Evolutionary conservation across 2,329 filamentous ascomycete species (phyloP), one percentile per base, ranked within the genome.

Genomic region (Fusarium fracticaudum): DNA sequence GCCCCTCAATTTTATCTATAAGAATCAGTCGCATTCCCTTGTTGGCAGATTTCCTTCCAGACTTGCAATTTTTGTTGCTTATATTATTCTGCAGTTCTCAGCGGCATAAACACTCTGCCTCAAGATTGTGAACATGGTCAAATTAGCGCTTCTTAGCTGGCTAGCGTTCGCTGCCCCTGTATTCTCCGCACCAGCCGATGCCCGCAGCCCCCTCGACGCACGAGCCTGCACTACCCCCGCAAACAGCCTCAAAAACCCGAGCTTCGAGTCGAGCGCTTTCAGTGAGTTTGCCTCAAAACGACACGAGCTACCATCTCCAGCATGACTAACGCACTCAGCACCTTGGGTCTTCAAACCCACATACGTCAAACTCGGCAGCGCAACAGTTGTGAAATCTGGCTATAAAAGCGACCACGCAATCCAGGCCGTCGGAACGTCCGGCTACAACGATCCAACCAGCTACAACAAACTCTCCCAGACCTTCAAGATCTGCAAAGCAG

Each of bases 31-130:
- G 1, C 1, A 11, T 6, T 37, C 15, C 15, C 10, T 9, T 5
- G 8, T 0, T 7, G 7, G 13, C 3, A 24, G 0, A 15, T 0
- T 10, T 9, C 8, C 2, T 2, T 8, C 7, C 2, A 8, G 18
- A 22, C 3, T 17, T 26, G 5, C 6, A 14, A 8, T 38, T 29
- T 15, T 6, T 5, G 17, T 37, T 26, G 6, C 8, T 13, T 14
- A 4, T 8, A 24, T 24, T 1, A 12, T 8, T 26, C 9, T 48
- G 2, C n/a, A 9, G 3, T 22, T 29, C 8, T 22, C 15, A 24
- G 5, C 3, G 1, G 2, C 2, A 5, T 14, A 20, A 20, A 15
- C 2, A 22, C 5, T 5, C 44, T 9, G 0, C 3, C 6, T 22
- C 5, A 48, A 13, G 9, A 37, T 5, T 7, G 3, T 4, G 1